Base-by-base conservation (phyloP, 352 stramenopile species). In the Phytopythium helicoides region DNA sequence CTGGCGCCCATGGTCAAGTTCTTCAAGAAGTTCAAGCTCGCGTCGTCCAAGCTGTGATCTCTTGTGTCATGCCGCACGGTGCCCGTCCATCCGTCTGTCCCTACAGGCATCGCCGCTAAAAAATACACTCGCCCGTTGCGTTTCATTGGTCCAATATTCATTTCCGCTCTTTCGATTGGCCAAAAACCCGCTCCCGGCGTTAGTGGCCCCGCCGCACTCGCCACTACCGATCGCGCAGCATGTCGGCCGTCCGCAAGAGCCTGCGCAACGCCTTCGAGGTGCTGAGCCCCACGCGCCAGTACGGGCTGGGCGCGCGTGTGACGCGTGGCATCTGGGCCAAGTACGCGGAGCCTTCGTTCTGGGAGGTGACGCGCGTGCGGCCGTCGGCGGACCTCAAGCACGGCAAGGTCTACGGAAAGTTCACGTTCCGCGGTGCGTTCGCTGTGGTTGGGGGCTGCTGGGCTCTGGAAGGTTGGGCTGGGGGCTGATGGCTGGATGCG, bases 381-480 rank as follows among this genome's bases (percentile, higher is more conserved):
- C 83, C 83, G 33, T 84, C 83, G 42, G 54, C 52, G 1, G 83
- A 94, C 63, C 77, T 94, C 54, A 90, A 88, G 71, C 83, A 94
- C 68, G 83, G 83, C 72, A 94, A 94, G 70, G 79, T 83, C 31
- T 94, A 79, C 63, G 83, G 83, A 62, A 62, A 65, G 53, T 81
- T 92, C 59, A 92, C 81, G 10, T 94, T 92, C 64, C 83, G 83
- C 35, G 83, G 81, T 89, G 60, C 58, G 76, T 82, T 58, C 25
- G 12, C 16, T 12, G 16, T 8, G 22, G 0, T 21, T 19, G 35
- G 1, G 37, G 18, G n/a, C 4, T 39, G 23, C 25, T 36, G 41
- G 31, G 34, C 6, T 58, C 54, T 56, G 25, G 6, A 2, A n/a
- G n/a, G n/a, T n/a, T n/a, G n/a, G n/a, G n/a, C n/a, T n/a, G n/a